Percentiles rank a stretch among this genome's conserved stretches.
These are phyloP conservation scores for Leccinum truebloodii DNA, from an alignment of 768 basidiomycete species.

Conservation along the genomic window DNA sequence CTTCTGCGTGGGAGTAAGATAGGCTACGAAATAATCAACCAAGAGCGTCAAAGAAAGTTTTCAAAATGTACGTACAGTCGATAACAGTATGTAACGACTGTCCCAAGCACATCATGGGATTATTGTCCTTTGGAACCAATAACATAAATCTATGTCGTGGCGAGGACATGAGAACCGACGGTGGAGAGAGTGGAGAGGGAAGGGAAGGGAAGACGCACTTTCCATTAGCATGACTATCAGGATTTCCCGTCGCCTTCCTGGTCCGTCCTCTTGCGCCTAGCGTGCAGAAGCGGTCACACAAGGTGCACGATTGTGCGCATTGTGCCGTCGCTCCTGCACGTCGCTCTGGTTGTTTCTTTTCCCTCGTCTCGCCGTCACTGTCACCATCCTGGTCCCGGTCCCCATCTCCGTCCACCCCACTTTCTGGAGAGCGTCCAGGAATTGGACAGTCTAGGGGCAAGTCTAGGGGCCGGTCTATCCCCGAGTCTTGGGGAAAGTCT, in stretches of 20 bases:
- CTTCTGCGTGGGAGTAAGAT: conserved; percentile 67
- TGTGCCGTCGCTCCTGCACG: too few species aligned
- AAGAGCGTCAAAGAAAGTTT: conserved; percentile 1
- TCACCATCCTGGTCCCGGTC: too few species aligned
- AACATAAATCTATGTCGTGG: conserved; percentile 60
- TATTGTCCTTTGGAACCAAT: conserved; percentile 80
- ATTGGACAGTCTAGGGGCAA: too few species aligned
- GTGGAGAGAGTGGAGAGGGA: not conserved
- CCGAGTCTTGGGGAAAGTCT: too few species aligned
- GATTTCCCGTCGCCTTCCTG: conserved; percentile 35
- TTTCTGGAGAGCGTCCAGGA: too few species aligned
- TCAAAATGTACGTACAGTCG: conserved; percentile 53
- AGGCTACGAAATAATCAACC: conserved; percentile 43
- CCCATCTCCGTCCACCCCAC: too few species aligned
- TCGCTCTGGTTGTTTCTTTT: too few species aligned
- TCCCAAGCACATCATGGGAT: conserved; percentile 81
- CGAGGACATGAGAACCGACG: conserved; percentile 1
- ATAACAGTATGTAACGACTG: conserved; percentile 69
- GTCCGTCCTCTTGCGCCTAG: too few species aligned
- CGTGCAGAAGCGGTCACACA: too few species aligned
- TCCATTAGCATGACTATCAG: conserved; percentile 68
- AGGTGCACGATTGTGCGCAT: too few species aligned
- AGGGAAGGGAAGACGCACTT: conserved; percentile 42
- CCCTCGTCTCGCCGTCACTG: too few species aligned
- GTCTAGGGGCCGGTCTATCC: too few species aligned